Evolutionary conservation across 2,329 filamentous ascomycete species (phyloP), one percentile per base, ranked within the genome.

Genomic region (Fusarium sp.): DNA sequence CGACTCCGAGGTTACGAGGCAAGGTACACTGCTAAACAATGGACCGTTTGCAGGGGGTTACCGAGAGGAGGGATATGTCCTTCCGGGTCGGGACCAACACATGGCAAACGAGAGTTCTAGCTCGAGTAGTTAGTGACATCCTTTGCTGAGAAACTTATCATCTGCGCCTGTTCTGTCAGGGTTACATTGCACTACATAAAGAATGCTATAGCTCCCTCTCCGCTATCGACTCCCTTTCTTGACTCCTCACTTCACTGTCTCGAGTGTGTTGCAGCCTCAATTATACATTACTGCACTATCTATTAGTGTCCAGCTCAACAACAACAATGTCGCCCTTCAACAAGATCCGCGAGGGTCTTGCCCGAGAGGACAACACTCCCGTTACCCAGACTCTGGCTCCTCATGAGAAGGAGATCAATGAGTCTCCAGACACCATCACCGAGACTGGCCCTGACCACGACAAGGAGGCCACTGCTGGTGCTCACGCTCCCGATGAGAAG

Each of bases 321-420:
- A 37, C 45, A 53, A 53, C 28, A 59, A 72, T 72, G 69, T 64
- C 69, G 28, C 55, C 70, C 62, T 45, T 72, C 32, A 42, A 60
- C 61, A 72, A 72, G 66, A 62, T 72, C 61, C 66, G 66, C 21
- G 60, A 64, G 40, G 46, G 54, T 40, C 54, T 55, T 28, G 48
- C 54, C 30, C 57, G 63, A 16, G 30, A 56, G 25, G 65, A 66
- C 30, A 71, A 64, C 23, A 63, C 67, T 20, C 42, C 59, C 8
- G 64, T 68, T 21, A 30, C 53, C 34, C 53, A 51, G 20, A 59
- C 53, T 30, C 40, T 66, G 30, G 63, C 63, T 50, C 63, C 58
- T 46, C 63, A 66, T 14, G 59, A 65, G 56, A 69, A 53, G 27
- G 53, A 47, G 30, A 56, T 55, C 28, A 32, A 47, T 12, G 57